Conservation (phyloP, 2,329 filamentous ascomycete species). For the Coniochaeta sp. region DNA sequence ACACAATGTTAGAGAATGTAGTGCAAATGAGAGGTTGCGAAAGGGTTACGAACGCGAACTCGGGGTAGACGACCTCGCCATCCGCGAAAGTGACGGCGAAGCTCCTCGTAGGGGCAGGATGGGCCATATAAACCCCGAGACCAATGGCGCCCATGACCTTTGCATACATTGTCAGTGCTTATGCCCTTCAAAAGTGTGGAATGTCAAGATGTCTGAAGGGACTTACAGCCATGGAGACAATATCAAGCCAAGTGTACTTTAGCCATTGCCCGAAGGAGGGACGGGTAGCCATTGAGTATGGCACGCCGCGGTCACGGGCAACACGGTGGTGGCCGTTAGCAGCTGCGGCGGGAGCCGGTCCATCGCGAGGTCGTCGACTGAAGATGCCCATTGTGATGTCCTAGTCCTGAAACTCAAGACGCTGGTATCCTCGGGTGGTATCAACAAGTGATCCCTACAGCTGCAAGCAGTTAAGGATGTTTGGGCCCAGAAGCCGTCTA, state of each 20-base stretch:
- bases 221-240: slow-evolving; percentile 21
- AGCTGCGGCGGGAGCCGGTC: slow-evolving; percentile 3
- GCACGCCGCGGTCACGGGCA: slow-evolving; percentile 6
- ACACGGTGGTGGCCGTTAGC: slow-evolving; percentile 5
- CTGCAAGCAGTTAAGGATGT: neutral
- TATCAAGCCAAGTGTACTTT: slow-evolving; percentile 59
- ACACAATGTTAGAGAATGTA: too few relatives aligned
- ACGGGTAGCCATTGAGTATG: slow-evolving; percentile 23
- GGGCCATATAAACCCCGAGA: slow-evolving; percentile 59
- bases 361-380: slow-evolving; percentile 15
- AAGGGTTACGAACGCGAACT: slow-evolving; percentile 42
- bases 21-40: too few relatives aligned
- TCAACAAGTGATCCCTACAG: neutral
- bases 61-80: slow-evolving; percentile 61
- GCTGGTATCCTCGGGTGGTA: neutral
- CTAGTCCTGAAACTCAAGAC: neutral
- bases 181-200: slow-evolving; percentile 21
- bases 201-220: slow-evolving; percentile 42
- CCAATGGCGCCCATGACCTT: slow-evolving; percentile 55
- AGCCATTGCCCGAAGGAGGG: slow-evolving; percentile 65
- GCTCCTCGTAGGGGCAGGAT: slow-evolving; percentile 60
- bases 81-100: slow-evolving; percentile 62
- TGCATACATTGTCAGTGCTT: too few relatives aligned
- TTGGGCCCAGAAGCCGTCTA: neutral
- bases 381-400: slow-evolving; percentile 17